Evolutionary conservation across 2,329 filamentous ascomycete species (phyloP).

Genomic region (Colletotrichum lini): DNA sequence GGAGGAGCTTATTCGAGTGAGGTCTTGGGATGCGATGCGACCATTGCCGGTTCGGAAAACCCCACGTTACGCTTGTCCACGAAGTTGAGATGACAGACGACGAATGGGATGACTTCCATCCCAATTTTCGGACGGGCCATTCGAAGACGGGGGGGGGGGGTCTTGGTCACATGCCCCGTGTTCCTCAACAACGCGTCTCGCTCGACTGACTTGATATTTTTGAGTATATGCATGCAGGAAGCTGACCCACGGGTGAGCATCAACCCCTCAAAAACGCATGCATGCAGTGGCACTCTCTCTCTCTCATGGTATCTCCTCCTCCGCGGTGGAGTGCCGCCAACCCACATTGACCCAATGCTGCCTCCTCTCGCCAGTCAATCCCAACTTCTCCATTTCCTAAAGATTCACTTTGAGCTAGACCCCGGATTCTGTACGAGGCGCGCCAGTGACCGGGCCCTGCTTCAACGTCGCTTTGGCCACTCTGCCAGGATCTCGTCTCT

Average conservation of each 20-base stretch:
- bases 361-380: not conserved
- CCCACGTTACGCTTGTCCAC: not conserved
- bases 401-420: slow-evolving; percentile 6
- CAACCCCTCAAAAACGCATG: too few relatives aligned
- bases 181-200: not conserved
- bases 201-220: not conserved
- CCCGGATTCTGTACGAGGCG: slow-evolving; percentile 8
- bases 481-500: not conserved
- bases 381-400: not conserved
- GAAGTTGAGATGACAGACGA: too few relatives aligned
- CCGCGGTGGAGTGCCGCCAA: not conserved
- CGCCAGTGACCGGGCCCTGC: not conserved
- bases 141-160: too few relatives aligned
- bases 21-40: not conserved
- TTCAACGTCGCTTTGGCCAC: not conserved
- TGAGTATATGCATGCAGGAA: slow-evolving; percentile 17
- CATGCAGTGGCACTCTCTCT: not conserved
- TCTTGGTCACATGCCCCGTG: slow-evolving; percentile 8
- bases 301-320: not conserved
- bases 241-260: not conserved
- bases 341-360: not conserved
- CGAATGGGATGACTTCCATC: slow-evolving; percentile 9
- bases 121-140: not conserved
- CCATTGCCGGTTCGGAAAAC: slow-evolving; percentile 19
- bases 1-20: slow-evolving; percentile 22